Evolutionary conservation across 2,329 filamentous ascomycete genomes (phyloP), one percentile per base, ranked within the genome.

Genomic region (Ascochyta rabiei): DNA sequence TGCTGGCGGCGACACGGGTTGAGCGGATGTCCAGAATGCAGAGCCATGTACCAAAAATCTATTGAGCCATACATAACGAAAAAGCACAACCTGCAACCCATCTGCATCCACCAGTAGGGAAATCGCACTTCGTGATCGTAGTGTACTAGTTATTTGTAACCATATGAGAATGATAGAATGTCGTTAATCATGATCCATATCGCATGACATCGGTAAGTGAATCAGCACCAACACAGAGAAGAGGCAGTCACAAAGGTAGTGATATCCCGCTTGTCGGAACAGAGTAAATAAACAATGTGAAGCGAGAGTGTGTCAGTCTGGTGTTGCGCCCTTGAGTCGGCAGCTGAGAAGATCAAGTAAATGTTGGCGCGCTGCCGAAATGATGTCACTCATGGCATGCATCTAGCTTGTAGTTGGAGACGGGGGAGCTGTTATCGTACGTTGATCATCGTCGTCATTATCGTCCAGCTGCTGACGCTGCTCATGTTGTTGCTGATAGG

Each of bases 361-460:
- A 50, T 18, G 35, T n/a, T 30, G 43, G 8, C 35, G 41, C 26
- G 15, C 23, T 5, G 12, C 26, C n/a, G 23, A 37, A 19, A 24
- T 24, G 16, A 9, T 33, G 37, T 21, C 9, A 30, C 35, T 31
- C 10, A 23, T 31, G 13, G 26, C 19, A 37, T 30, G 21, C 28
- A 42, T 51, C 61, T 59, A 74, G 51, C 60, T 62, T 6, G 66
- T 67, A 50, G 68, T 66, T 51, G 72, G 72, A 9, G 72, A 75
- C 34, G 72, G 72, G 9, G 72, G 70, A 51, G 71, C 72, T 15
- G 72, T 74, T 48, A 75, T 61, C 6, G 72, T 75, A 33, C 72
- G 70, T 38, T 71, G 62, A 48, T 75, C 72, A 55, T 74, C 71
- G 30, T 65, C 66, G 24, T 66, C 66, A 12, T 66, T 61, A 30